Base-by-base conservation (phyloP, 2,329 filamentous ascomycete genomes). In the Cadophora malorum region DNA sequence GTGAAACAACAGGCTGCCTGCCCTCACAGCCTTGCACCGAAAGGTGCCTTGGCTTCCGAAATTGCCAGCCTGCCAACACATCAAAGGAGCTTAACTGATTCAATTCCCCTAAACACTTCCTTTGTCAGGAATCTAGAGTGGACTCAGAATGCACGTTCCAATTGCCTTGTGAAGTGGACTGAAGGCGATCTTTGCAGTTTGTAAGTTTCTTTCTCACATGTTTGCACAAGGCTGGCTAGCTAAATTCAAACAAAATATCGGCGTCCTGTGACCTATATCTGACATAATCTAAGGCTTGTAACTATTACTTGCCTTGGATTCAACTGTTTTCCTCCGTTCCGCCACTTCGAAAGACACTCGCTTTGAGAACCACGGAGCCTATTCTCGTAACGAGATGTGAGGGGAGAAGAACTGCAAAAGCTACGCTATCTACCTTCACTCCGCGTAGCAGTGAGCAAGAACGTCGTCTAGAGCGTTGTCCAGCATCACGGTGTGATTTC, bases 181-280 rank as follows among this genome's bases (percentile, higher is more conserved):
- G 23, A 28, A 16, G 4, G 25, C 4, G 14, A 19, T 10, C 10
- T 38, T 14, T 38, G 12, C 9, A 4, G 3, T 3, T 19, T 19
- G 52, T 33, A 25, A 19, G 50, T n/a, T 31, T 8, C 52, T 55
- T 28, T 14, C 28, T 55, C 50, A 19, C 10, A 5, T 19, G 25
- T 55, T 55, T 55, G 28, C 28, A n/a, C 28, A 33, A 55, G 52
- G 52, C 52, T 33, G 28, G 23, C 23, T 53, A n/a, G 23, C 50
- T 53, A 53, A 53, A 2, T 19, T 7, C 25, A 5, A 55, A 9
- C 52, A 55, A 12, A 33, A 49, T 8, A 21, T 21, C 4, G 2
- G 6, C 45, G n/a, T 10, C 45, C 19, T 21, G 45, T 21, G 19
- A 21, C n/a, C 19, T 49, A 21, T 6, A 6, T 8, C 45, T 49